These are phyloP conservation scores for Phytopythium delawarense DNA, from an alignment of 352 stramenopile species.

Conservation along the genomic window DNA sequence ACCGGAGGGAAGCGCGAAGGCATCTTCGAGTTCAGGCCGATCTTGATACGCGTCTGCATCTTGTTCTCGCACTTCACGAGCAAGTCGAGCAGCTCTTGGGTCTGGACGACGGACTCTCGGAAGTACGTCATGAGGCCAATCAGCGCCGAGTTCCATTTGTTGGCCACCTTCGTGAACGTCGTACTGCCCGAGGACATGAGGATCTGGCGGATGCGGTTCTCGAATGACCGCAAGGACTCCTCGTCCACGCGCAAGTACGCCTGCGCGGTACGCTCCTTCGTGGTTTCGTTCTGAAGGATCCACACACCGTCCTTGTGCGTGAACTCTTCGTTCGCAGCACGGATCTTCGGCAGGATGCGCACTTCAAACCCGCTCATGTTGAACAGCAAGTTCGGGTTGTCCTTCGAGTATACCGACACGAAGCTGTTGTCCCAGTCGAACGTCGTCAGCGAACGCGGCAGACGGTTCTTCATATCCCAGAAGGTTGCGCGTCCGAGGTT, in stretches of 20 bases:
- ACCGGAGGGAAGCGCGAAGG: slow-evolving; percentile 98
- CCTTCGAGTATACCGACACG: slow-evolving; percentile 98
- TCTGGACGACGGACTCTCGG: slow-evolving; percentile 99
- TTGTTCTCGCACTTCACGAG: slow-evolving; percentile 99
- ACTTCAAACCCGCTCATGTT: slow-evolving; percentile 99
- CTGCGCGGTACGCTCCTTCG: slow-evolving; percentile 99
- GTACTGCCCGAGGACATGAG: slow-evolving; percentile 99
- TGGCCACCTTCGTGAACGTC: slow-evolving; percentile 99
- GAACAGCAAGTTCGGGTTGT: slow-evolving; percentile 99
- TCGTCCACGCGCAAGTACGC: slow-evolving; percentile 97
- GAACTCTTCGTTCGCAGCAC: slow-evolving; percentile 89
- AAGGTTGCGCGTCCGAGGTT: slow-evolving; percentile 99
- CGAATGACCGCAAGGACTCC: slow-evolving; percentile 94
- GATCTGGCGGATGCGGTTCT: slow-evolving; percentile 99
- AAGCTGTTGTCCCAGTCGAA: slow-evolving; percentile 99
- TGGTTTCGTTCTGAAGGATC: slow-evolving; percentile 99
- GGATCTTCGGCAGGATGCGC: slow-evolving; percentile 91
- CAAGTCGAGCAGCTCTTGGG: slow-evolving; percentile 98
- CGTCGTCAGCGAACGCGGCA: slow-evolving; percentile 97
- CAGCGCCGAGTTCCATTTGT: slow-evolving; percentile 97
- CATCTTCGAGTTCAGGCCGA: slow-evolving; percentile 99
- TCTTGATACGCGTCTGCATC: slow-evolving; percentile 99
- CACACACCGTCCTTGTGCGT: slow-evolving; percentile 99
- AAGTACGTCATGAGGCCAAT: slow-evolving; percentile 99
- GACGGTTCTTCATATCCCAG: slow-evolving; percentile 99